Conservation (phyloP, 441 rosid genomes). For the Croton setiger region DNA sequence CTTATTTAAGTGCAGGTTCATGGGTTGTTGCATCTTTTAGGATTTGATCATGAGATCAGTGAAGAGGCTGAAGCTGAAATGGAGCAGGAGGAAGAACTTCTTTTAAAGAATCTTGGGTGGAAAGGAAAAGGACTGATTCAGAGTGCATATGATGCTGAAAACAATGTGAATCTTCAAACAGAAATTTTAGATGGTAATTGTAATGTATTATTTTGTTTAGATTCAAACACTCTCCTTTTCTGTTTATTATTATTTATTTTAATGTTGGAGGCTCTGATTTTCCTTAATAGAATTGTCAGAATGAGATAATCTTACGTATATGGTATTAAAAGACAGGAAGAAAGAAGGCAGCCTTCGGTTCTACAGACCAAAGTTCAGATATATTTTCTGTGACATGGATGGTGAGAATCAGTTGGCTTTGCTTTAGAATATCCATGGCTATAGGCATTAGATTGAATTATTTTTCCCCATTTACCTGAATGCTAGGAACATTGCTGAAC, state of each 20-base stretch:
- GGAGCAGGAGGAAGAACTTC: conserved; percentile 81
- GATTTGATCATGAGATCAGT: conserved; percentile 91
- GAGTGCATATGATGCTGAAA: conserved; percentile 63
- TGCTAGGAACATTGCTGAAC: conserved; percentile 75
- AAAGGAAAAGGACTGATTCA: conserved; percentile 90
- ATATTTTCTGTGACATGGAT: conserved; percentile 97
- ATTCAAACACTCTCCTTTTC: neutral
- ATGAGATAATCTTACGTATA: conserved; percentile 39
- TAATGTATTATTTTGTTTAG: neutral
- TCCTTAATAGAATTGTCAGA: neutral
- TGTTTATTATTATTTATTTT: neutral
- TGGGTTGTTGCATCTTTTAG: conserved; percentile 86
- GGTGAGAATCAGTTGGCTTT: conserved; percentile 45
- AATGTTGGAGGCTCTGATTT: conserved; percentile 2
- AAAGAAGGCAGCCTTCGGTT: conserved; percentile 77
- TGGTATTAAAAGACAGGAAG: conserved; percentile 74
- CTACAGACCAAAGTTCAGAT: conserved; percentile 86
- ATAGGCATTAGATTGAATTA: conserved; percentile 20
- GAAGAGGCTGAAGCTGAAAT: conserved; percentile 93
- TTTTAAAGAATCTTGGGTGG: conserved; percentile 84
- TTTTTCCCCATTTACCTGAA: conserved; percentile 20
- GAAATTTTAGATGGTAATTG: conserved; percentile 62
- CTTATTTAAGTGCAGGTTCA: conserved; percentile 56
- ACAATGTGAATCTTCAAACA: conserved; percentile 26
- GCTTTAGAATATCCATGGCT: conserved; percentile 17